Conservation (phyloP, 176 grass and related monocot genomes). For the Echinochloa phyllopogon region DNA sequence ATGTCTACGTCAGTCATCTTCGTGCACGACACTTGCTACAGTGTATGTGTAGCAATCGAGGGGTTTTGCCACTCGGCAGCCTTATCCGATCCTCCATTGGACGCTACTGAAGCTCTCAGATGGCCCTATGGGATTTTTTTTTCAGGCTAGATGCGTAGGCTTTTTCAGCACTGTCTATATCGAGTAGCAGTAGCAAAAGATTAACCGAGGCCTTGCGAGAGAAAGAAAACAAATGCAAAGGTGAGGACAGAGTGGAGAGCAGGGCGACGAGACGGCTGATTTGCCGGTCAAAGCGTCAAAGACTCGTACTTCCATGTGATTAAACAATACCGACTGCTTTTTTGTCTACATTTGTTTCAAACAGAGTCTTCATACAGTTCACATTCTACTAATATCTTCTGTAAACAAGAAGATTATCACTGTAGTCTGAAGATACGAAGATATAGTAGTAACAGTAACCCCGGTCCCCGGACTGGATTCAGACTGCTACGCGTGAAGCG, state of each 20-base stretch:
- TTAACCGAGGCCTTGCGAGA: neutral
- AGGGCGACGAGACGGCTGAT: conserved; percentile 40
- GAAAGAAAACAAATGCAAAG: conserved; percentile 34
- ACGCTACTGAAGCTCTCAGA: neutral
- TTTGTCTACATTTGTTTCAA: neutral
- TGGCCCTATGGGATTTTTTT: conserved; percentile 30
- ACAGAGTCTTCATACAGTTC: neutral
- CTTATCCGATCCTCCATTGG: conserved; percentile 7
- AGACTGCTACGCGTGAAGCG: neutral
- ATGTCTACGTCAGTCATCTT: neutral
- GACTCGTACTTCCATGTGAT: conserved; percentile 32
- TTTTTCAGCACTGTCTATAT: conserved; percentile 23
- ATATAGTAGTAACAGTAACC: no score
- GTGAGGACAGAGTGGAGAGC: neutral
- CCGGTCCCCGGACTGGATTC: no score
- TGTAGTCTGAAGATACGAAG: neutral
- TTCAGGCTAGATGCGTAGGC: conserved; percentile 7
- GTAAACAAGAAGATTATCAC: neutral
- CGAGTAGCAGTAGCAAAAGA: neutral
- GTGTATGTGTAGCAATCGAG: neutral
- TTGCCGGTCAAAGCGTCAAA: conserved; percentile 48
- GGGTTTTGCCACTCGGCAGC: neutral
- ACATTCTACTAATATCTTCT: neutral
- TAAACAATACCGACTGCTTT: neutral
- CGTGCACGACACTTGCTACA: neutral